Evolutionary conservation across 2,329 filamentous ascomycete species (phyloP).

Genomic region (Ophiocordyceps australis): DNA sequence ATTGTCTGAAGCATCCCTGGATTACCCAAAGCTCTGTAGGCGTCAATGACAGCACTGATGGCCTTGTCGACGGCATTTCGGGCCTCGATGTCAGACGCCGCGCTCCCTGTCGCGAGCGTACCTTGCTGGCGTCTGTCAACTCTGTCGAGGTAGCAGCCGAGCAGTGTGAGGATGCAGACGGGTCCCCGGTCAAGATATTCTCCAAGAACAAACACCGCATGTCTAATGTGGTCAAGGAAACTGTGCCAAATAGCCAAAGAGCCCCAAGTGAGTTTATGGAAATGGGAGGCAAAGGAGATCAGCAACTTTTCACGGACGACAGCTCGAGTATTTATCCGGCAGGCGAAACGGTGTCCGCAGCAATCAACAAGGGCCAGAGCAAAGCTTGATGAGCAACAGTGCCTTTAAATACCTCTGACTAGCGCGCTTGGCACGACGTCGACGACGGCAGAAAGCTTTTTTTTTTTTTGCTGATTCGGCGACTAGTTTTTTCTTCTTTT

Average conservation of each 20-base stretch:
- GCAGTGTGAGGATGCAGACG: conserved; percentile 36
- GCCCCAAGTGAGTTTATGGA: conserved; percentile 62
- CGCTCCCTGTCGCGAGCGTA: conserved; percentile 66
- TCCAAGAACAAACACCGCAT: conserved; percentile 42
- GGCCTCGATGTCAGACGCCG: conserved; percentile 70
- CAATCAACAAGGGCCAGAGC: conserved; percentile 11
- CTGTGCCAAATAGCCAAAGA: conserved; percentile 47
- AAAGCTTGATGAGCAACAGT: conserved; percentile 4
- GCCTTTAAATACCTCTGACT: too few species aligned
- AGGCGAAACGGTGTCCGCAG: conserved; percentile 10
- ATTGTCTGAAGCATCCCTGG: conserved; percentile 88
- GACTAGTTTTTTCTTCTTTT: too few species aligned
- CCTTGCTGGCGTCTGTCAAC: conserved; percentile 67
- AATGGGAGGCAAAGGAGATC: conserved; percentile 74
- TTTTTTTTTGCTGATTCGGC: too few species aligned
- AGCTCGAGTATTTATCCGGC: conserved; percentile 27
- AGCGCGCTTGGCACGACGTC: not conserved
- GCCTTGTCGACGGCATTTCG: conserved; percentile 71
- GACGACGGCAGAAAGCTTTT: not conserved
- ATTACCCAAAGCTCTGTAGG: conserved; percentile 43
- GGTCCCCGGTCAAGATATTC: conserved; percentile 53
- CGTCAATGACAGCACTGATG: conserved; percentile 75
- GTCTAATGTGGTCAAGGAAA: conserved; percentile 32
- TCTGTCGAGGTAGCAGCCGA: conserved; percentile 37
- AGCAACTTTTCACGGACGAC: conserved; percentile 55